Evolutionary conservation across 2,329 filamentous ascomycete species (phyloP).

Genomic region (Chrysoporthe austroafricana): DNA sequence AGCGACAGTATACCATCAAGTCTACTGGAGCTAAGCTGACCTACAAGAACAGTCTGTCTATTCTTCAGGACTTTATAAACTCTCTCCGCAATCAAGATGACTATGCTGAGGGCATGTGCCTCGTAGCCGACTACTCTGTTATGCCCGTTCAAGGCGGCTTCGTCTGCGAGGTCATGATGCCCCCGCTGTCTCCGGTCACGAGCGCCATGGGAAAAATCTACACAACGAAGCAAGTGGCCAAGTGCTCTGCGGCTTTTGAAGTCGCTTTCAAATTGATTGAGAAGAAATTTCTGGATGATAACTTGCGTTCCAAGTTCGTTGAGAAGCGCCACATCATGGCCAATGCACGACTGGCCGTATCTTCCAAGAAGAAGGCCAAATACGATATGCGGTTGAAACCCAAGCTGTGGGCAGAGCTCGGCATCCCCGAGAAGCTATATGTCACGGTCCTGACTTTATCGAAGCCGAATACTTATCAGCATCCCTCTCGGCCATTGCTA

Average conservation of each 20-base stretch:
- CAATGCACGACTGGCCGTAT: slow-evolving; percentile 86
- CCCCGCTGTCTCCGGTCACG: slow-evolving; percentile 72
- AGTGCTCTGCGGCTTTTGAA: slow-evolving; percentile 87
- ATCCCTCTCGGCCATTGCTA: slow-evolving; percentile 65
- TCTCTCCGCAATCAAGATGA: slow-evolving; percentile 60
- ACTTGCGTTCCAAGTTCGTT: slow-evolving; percentile 73
- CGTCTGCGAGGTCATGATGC: slow-evolving; percentile 78
- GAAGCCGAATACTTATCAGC: slow-evolving; percentile 58
- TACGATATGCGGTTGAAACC: slow-evolving; percentile 85
- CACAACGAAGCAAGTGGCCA: slow-evolving; percentile 75
- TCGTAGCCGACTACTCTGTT: slow-evolving; percentile 64
- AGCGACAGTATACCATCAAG: slow-evolving; percentile 62
- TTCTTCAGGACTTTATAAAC: slow-evolving; percentile 75
- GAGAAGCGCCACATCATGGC: slow-evolving; percentile 75
- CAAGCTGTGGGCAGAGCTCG: slow-evolving; percentile 64
- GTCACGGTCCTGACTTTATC: slow-evolving; percentile 64
- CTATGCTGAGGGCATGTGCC: slow-evolving; percentile 30
- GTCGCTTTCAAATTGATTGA: slow-evolving; percentile 73
- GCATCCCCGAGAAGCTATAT: slow-evolving; percentile 59
- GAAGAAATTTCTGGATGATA: slow-evolving; percentile 69
- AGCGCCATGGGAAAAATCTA: slow-evolving; percentile 66
- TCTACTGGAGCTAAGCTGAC: slow-evolving; percentile 78
- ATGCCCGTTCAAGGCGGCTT: slow-evolving; percentile 61
- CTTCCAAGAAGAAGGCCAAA: slow-evolving; percentile 70
- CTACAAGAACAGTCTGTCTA: slow-evolving; percentile 71